A percentile compares a stretch with the other conserved stretches of the same genome.
Evolutionary conservation across 2,329 filamentous ascomycete genomes (phyloP).

Genomic region (Ascosphaera apis): DNA sequence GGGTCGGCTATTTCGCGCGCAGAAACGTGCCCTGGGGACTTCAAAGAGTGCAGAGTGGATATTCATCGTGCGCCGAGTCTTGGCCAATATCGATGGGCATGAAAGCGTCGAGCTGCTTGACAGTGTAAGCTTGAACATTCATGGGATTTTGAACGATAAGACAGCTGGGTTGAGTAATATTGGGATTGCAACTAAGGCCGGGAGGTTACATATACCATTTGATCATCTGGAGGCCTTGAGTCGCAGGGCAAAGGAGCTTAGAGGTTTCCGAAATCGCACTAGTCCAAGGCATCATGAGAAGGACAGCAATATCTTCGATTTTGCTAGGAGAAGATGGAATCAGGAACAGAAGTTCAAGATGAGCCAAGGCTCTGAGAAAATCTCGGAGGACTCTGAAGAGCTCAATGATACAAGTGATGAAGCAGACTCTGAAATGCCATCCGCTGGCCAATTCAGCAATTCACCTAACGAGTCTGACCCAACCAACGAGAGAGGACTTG

Average conservation of each 20-base stretch:
- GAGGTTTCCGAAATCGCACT: background rate
- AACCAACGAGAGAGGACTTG: too few relatives aligned
- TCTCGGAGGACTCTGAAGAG: background rate
- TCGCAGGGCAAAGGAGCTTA: slow-evolving; percentile 12
- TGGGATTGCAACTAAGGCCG: slow-evolving; percentile 72
- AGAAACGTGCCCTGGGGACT: slow-evolving; percentile 37
- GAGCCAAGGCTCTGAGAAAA: background rate
- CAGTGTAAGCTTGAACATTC: slow-evolving; percentile 67
- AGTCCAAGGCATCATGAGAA: background rate
- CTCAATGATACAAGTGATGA: background rate
- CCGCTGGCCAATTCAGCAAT: background rate
- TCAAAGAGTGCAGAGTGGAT: slow-evolving; percentile 86
- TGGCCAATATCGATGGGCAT: slow-evolving; percentile 66
- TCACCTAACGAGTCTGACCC: too few relatives aligned
- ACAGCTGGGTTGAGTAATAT: slow-evolving; percentile 75
- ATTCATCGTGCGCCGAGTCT: slow-evolving; percentile 57
- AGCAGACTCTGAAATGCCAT: background rate
- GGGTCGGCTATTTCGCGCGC: slow-evolving; percentile 67
- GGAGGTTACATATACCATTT: slow-evolving; percentile 70
- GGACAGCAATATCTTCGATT: background rate
- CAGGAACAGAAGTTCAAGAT: background rate
- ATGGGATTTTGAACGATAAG: slow-evolving; percentile 70
- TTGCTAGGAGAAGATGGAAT: background rate
- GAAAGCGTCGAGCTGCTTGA: slow-evolving; percentile 79
- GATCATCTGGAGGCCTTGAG: slow-evolving; percentile 46